These are phyloP conservation scores for Prunus yedoensis DNA, from an alignment of 331 rosid species.

Conservation along the genomic window DNA sequence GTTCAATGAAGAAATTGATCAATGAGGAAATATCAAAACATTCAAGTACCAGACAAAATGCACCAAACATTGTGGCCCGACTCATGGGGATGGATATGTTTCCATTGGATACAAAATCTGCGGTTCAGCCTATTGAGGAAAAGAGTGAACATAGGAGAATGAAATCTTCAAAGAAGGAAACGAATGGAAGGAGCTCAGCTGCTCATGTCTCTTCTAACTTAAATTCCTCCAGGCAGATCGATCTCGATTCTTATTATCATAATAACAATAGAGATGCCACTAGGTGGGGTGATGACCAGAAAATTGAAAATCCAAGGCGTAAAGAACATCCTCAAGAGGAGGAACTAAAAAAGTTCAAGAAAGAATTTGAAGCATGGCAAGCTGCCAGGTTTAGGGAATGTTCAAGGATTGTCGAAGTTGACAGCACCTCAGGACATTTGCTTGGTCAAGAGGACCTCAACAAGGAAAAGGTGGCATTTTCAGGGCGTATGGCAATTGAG, in stretches of 20 bases:
- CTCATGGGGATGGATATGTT: slow-evolving; percentile 89
- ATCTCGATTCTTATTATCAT: slow-evolving; percentile 42
- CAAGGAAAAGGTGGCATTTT: slow-evolving; percentile 41
- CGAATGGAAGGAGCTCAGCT: slow-evolving; percentile 45
- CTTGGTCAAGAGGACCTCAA: slow-evolving; percentile 49
- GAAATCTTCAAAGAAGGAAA: slow-evolving; percentile 52
- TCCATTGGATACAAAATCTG: slow-evolving; percentile 53
- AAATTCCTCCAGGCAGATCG: slow-evolving; percentile 49
- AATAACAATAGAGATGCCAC: slow-evolving; percentile 38
- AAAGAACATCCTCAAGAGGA: slow-evolving; percentile 97
- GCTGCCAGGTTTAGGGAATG: slow-evolving; percentile 78
- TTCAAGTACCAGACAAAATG: slow-evolving; percentile 54
- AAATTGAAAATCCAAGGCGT: slow-evolving; percentile 54
- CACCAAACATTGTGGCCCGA: slow-evolving; percentile 93
- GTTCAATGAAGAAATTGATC: slow-evolving; percentile 86
- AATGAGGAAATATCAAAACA: slow-evolving; percentile 69
- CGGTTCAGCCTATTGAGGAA: slow-evolving; percentile 49
- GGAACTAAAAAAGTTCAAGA: slow-evolving; percentile 88
- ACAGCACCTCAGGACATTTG: slow-evolving; percentile 35
- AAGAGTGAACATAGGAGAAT: slow-evolving; percentile 39
- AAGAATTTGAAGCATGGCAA: slow-evolving; percentile 94
- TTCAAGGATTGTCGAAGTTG: slow-evolving; percentile 61
- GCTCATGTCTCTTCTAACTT: slow-evolving; percentile 47
- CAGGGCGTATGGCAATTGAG: slow-evolving; percentile 33
- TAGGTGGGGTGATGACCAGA: slow-evolving; percentile 44